phyloP scores from a whole-genome alignment of 2,329 filamentous ascomycete genomes.

The Ophiostoma fasciatum region DNA sequence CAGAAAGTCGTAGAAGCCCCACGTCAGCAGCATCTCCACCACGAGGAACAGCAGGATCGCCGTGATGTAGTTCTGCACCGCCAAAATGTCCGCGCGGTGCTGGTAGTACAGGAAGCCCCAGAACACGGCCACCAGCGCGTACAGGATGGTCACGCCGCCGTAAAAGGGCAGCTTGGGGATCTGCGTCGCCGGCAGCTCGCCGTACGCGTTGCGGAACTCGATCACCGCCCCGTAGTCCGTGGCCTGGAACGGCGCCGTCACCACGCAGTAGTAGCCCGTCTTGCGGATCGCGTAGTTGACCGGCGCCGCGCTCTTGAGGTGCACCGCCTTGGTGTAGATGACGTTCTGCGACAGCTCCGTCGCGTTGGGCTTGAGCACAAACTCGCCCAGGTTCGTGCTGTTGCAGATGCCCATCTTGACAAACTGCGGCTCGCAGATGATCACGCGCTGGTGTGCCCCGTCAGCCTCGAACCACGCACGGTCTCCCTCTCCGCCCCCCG shows the following conservation, averaged over 20 bases:
- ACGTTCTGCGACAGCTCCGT: slow-evolving; percentile 53
- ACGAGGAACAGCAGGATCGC: slow-evolving; percentile 91
- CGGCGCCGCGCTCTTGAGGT: slow-evolving; percentile 58
- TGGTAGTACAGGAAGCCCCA: slow-evolving; percentile 96
- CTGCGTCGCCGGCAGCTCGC: slow-evolving; percentile 86
- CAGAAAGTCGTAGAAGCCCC: slow-evolving; percentile 96
- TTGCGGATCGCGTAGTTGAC: slow-evolving; percentile 76
- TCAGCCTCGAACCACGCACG: too few species aligned
- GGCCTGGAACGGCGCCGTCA: slow-evolving; percentile 55
- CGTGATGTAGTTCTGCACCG: slow-evolving; percentile 98
- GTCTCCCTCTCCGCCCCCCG: too few species aligned
- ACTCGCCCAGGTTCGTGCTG: slow-evolving; percentile 64
- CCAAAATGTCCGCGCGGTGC: slow-evolving; percentile 84
- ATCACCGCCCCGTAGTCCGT: slow-evolving; percentile 65
- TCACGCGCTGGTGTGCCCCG: too few species aligned
- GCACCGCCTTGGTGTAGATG: slow-evolving; percentile 67
- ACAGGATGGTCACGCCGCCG: slow-evolving; percentile 83
- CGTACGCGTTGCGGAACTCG: slow-evolving; percentile 91
- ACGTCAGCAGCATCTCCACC: slow-evolving; percentile 93
- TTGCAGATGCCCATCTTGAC: slow-evolving; percentile 60
- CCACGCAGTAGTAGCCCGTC: slow-evolving; percentile 93
- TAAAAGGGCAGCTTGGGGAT: slow-evolving; percentile 97
- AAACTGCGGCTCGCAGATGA: slow-evolving; percentile 61
- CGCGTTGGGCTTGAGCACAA: slow-evolving; percentile 65
- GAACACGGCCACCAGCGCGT: slow-evolving; percentile 71